Percentiles rank a stretch among this genome's conserved stretches.
These are phyloP conservation scores for Rhizodiscina lignyota DNA, from an alignment of 495 filamentous ascomycete species.

Conservation along the genomic window DNA sequence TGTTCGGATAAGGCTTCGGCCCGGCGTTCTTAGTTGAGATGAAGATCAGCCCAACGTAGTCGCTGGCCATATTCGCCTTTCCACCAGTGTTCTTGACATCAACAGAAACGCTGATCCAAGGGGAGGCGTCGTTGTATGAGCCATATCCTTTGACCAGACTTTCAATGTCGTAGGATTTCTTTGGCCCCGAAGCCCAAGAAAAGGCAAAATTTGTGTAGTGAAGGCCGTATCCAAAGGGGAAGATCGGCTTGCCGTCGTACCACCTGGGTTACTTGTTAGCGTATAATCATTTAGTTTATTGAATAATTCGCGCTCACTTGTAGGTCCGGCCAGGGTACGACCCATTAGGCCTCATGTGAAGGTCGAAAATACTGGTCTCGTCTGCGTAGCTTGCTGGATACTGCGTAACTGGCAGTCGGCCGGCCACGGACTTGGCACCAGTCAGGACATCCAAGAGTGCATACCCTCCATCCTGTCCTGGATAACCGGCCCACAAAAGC, in stretches of 20 bases:
- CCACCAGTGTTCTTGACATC: background rate
- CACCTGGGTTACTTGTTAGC: too few relatives aligned
- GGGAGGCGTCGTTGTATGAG: background rate
- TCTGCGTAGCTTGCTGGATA: slow-evolving; percentile 2
- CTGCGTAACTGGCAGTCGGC: slow-evolving; percentile 4
- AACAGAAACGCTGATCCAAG: background rate
- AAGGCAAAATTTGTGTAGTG: slow-evolving; percentile 4
- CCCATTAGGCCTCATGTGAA: slow-evolving; percentile 1
- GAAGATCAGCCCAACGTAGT: background rate
- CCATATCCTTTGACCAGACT: background rate
- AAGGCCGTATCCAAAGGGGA: background rate
- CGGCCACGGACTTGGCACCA: slow-evolving; percentile 1
- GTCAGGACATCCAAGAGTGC: slow-evolving; percentile 1
- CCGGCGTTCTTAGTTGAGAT: background rate
- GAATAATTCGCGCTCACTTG: too few relatives aligned
- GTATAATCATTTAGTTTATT: too few relatives aligned
- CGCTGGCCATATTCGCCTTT: background rate
- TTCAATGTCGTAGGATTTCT: background rate
- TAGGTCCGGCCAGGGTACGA: slow-evolving; percentile 1
- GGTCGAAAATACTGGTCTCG: background rate
- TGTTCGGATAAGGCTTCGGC: background rate
- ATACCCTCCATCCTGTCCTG: slow-evolving; percentile 2
- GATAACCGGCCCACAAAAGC: slow-evolving; percentile 3
- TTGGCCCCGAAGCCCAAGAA: background rate
- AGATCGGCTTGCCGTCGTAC: slow-evolving; percentile 1